Evolutionary conservation across 139 green algal genomes (phyloP).

Genomic region (Chlamydomonas incerta): DNA sequence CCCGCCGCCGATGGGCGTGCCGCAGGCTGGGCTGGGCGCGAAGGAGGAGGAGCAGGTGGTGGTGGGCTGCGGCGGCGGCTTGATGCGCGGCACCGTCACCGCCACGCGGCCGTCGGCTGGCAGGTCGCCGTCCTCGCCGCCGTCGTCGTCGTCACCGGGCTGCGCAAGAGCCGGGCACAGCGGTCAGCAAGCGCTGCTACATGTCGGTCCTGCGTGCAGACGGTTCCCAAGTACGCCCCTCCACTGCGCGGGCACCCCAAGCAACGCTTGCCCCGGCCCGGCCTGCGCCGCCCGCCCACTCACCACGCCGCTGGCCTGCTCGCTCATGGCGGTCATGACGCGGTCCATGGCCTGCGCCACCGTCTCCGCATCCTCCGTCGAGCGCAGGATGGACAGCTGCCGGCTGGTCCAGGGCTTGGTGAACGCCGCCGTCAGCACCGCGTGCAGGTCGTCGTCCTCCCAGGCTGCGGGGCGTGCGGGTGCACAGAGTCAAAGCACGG

Average conservation of each 20-base stretch:
- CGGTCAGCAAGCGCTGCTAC: too few species aligned
- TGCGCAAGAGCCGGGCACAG: neutral
- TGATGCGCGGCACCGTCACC: slow-evolving; percentile 12
- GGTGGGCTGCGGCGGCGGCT: slow-evolving; percentile 1
- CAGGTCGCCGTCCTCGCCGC: slow-evolving; percentile 1
- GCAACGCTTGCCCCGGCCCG: too few species aligned
- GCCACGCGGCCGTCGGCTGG: slow-evolving; percentile 1
- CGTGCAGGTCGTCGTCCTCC: slow-evolving; percentile 52
- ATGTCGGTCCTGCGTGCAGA: too few species aligned
- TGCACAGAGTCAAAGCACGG: too few species aligned
- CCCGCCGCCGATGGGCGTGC: slow-evolving; percentile 13
- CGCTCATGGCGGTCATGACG: slow-evolving; percentile 32
- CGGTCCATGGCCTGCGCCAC: slow-evolving; percentile 70
- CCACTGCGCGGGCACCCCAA: too few species aligned
- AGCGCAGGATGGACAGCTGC: slow-evolving; percentile 69
- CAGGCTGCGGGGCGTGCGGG: slow-evolving; percentile 19
- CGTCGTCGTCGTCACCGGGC: slow-evolving; percentile 15
- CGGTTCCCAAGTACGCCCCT: too few species aligned
- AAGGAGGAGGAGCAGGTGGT: slow-evolving; percentile 16
- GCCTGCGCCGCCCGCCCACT: neutral
- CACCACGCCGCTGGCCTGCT: slow-evolving; percentile 1
- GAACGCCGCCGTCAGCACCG: slow-evolving; percentile 50
- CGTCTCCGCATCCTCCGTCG: slow-evolving; percentile 64
- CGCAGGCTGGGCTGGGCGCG: slow-evolving; percentile 11
- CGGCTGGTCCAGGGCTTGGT: slow-evolving; percentile 60